Evolutionary conservation across 768 basidiomycete species (phyloP).

Genomic region (Boletus fagicola): DNA sequence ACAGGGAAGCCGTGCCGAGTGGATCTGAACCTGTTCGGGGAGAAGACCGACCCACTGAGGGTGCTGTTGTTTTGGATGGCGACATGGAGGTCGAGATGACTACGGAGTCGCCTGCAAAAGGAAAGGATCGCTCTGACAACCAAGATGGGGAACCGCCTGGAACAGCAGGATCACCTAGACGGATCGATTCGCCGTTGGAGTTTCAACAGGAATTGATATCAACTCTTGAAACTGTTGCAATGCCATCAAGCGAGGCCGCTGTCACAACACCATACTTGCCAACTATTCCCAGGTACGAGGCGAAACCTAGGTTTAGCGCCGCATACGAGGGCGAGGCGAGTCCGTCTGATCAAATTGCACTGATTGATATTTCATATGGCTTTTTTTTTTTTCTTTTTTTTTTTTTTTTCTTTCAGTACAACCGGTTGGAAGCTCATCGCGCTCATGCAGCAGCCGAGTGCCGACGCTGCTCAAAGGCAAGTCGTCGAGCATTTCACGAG

Average conservation of each 20-base stretch:
- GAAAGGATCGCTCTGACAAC: slow-evolving; percentile 14
- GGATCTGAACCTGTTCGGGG: slow-evolving; percentile 1
- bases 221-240: slow-evolving; percentile 13
- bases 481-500: slow-evolving; percentile 57
- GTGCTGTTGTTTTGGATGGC: neutral
- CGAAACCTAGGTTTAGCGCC: slow-evolving; percentile 29
- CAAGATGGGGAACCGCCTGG: slow-evolving; percentile 19
- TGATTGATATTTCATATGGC: slow-evolving; percentile 6
- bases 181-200: slow-evolving; percentile 18
- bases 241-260: slow-evolving; percentile 14
- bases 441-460: slow-evolving; percentile 41
- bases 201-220: slow-evolving; percentile 3
- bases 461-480: slow-evolving; percentile 37
- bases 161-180: slow-evolving; percentile 26
- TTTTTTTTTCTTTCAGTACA: slow-evolving; percentile 20
- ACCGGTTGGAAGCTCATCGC: slow-evolving; percentile 40
- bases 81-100: slow-evolving; percentile 9
- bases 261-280: slow-evolving; percentile 34
- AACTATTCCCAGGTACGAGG: slow-evolving; percentile 30
- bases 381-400: neutral
- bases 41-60: slow-evolving; percentile 4
- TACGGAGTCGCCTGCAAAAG: slow-evolving; percentile 9
- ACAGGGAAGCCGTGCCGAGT: neutral
- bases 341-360: neutral
- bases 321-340: slow-evolving; percentile 29